phyloP scores from a whole-genome alignment of 1,284 basidiomycete species.

The Irpex lacteus region DNA sequence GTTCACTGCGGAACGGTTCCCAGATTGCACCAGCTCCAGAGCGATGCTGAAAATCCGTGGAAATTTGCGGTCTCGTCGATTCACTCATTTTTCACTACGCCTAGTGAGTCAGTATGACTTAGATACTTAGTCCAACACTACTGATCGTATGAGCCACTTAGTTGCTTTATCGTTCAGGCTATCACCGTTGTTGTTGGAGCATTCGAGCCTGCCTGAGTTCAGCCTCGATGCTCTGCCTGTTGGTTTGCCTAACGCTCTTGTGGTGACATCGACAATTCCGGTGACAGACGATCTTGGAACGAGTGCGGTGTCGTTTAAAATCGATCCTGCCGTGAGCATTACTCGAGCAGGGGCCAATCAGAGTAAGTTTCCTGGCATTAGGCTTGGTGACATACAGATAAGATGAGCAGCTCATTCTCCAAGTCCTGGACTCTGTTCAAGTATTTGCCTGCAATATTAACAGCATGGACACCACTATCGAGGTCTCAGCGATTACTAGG shows the following conservation, averaged over 20 bases:
- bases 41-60: background rate
- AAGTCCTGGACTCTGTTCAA: background rate
- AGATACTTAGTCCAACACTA: background rate
- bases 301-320: background rate
- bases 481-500: background rate
- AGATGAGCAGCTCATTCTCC: background rate
- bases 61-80: background rate
- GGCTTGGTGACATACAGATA: too few species aligned
- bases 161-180: background rate
- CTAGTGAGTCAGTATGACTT: background rate
- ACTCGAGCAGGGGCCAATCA: background rate
- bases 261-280: background rate
- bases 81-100: background rate
- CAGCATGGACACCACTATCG: background rate
- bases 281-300: background rate
- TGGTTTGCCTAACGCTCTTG: background rate
- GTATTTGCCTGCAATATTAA: background rate
- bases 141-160: background rate
- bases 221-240: too few species aligned
- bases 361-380: background rate
- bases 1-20: slow-evolving; percentile 5
- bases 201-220: too few species aligned
- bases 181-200: too few species aligned
- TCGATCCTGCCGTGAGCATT: background rate
- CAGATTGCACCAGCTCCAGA: background rate